Evolutionary conservation across 2,329 filamentous ascomycete species (phyloP), one percentile per base, ranked within the genome.

Genomic region (Fusarium mangiferae): DNA sequence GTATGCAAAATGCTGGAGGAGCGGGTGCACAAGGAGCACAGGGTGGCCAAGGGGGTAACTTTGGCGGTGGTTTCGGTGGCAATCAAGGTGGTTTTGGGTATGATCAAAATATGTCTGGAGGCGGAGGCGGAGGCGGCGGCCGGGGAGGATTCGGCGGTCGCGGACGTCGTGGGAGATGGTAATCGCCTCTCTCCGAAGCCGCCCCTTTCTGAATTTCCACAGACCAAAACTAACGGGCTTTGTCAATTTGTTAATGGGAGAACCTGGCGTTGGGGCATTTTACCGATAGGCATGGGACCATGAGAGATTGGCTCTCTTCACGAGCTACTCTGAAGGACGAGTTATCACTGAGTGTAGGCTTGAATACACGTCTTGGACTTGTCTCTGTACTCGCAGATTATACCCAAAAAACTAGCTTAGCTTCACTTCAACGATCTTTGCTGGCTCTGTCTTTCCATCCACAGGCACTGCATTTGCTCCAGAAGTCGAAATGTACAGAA

Each of bases 11-110:
- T 57, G 79, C 80, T 15, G 86, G 83, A 22, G 84, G 81, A 12
- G 82, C 77, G n/a, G 81, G 82, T 7, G 82, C 79, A 8, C 77
- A 74, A 33, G 86, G 80, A 20, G 83, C 82, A 1, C 86, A 88
- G 56, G 87, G 85, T 13, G 85, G 83, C 13, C 88, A 89, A 70
- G 85, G 82, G 22, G 86, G 88, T 63, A 86, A 84, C 68, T 89
- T 88, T 76, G 86, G 85, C 3, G 85, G 84, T 20, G 90, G 89
- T 72, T 87, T 87, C 26, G 87, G 87, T 30, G 86, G 85, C 28
- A 86, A 85, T 60, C 87, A 89, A 74, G 87, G 85, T 41, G 85
- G 84, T 28, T 90, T 87, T 59, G 84, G 85, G 35, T 87, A 87
- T 70, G 86, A 87, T 30, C 85, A 86, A 70, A 81, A 78, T 57